phyloP scores from a whole-genome alignment of 169 alveolate species.

The Ichthyophthirius multifiliis region DNA sequence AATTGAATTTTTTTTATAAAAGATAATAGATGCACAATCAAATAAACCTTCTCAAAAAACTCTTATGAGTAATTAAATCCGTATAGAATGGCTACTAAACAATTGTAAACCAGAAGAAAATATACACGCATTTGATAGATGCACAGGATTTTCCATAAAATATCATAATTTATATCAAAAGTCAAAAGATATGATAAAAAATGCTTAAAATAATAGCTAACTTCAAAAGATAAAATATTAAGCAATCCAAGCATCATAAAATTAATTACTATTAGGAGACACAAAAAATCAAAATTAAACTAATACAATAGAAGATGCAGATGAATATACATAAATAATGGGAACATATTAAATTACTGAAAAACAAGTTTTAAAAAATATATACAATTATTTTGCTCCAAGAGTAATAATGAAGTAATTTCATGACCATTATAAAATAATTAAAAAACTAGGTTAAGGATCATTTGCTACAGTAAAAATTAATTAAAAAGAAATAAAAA shows the following conservation, averaged over 20 bases:
- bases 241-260: not conserved
- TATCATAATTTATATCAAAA: not conserved
- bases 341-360: not conserved
- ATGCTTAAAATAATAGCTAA: not conserved
- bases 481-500: no score
- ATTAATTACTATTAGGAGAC: no score
- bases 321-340: not conserved
- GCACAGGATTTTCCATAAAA: not conserved
- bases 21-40: no score
- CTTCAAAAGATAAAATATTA: not conserved
- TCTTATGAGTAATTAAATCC: no score
- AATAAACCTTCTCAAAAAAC: no score
- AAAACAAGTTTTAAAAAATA: not conserved
- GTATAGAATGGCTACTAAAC: no score
- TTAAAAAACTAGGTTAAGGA: slow-evolving; percentile 5
- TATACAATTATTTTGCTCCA: not conserved
- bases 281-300: not conserved
- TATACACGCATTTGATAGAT: slow-evolving; percentile 15
- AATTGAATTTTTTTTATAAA: no score
- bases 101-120: no score
- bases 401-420: not conserved
- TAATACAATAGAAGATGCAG: not conserved
- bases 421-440: not conserved
- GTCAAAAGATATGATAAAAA: not conserved
- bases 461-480: slow-evolving; percentile 1